These are phyloP conservation scores for Blastobotrys aristatus DNA, from an alignment of 1,139 yeast genomes.

Conservation along the genomic window DNA sequence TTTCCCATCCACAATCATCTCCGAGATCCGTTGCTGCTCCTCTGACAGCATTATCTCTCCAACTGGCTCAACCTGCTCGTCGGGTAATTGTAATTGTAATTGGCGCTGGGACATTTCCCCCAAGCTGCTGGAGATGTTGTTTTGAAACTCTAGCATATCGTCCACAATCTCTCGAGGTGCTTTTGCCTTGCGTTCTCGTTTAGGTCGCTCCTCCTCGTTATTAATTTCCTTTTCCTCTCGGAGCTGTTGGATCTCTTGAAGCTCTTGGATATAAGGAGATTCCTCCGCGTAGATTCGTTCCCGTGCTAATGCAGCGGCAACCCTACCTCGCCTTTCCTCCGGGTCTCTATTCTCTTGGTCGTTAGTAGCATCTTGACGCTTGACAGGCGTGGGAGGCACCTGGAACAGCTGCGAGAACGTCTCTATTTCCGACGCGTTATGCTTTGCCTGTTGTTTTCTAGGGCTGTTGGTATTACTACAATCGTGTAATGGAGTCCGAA, in stretches of 20 bases:
- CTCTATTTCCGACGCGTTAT: not conserved
- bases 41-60: conserved; percentile 40
- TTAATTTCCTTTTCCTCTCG: not conserved
- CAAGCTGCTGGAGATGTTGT: not conserved
- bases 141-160: conserved; percentile 6
- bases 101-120: not conserved
- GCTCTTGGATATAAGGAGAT: not conserved
- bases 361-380: not conserved
- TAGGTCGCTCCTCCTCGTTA: not conserved
- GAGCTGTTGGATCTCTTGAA: not conserved
- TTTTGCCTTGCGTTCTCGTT: conserved; percentile 5
- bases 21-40: conserved; percentile 68
- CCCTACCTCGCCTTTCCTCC: not conserved
- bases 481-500: not conserved
- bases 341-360: not conserved
- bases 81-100: no score
- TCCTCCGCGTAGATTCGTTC: not conserved
- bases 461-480: not conserved
- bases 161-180: conserved; percentile 3
- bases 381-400: not conserved
- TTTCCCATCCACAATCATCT: conserved; percentile 55
- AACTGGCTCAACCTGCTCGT: not conserved
- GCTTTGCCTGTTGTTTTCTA: not conserved
- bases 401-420: not conserved
- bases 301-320: not conserved